phyloP scores from a whole-genome alignment of 805 yeast species.

The Yarrowia phangngaensis region DNA sequence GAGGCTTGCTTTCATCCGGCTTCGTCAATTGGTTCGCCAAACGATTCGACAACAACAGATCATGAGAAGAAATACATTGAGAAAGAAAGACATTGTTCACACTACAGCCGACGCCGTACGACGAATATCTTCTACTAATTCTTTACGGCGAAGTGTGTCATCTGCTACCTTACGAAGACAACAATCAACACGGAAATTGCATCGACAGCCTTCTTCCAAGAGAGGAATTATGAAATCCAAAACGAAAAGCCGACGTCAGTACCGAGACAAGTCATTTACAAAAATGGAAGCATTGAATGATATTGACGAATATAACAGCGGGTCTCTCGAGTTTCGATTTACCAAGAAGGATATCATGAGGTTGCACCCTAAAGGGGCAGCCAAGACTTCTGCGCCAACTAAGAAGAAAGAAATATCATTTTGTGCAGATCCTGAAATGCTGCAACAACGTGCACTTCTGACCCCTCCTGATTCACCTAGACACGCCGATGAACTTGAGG shows the following conservation, averaged over 20 bases:
- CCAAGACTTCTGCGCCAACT: too few relatives aligned
- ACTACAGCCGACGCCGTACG: constrained; percentile 4
- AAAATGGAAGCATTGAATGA: constrained; percentile 9
- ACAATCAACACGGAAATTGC: constrained; percentile 4
- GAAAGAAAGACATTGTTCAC: constrained; percentile 2
- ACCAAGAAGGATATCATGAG: neutral
- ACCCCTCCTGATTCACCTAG: constrained; percentile 15
- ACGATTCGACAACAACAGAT: constrained; percentile 13
- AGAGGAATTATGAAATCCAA: constrained; percentile 15
- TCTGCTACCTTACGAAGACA: constrained; percentile 10
- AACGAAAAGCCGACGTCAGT: constrained; percentile 10
- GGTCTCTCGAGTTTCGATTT: constrained; percentile 1
- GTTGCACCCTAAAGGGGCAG: constrained; percentile 8
- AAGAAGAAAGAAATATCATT: too few relatives aligned
- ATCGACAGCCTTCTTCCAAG: neutral
- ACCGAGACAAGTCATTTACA: constrained; percentile 2
- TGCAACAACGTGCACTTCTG: neutral
- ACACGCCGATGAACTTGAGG: neutral
- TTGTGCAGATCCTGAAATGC: constrained; percentile 5
- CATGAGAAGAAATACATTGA: constrained; percentile 9
- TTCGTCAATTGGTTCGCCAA: constrained; percentile 7
- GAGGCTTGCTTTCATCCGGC: constrained; percentile 11
- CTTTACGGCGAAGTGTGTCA: constrained; percentile 8
- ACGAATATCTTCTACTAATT: neutral
- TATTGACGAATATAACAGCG: constrained; percentile 13